Percentiles rank a stretch among this genome's conserved stretches.
Evolutionary conservation across 768 basidiomycete genomes (phyloP).

Genomic region (Hericium erinaceus): DNA sequence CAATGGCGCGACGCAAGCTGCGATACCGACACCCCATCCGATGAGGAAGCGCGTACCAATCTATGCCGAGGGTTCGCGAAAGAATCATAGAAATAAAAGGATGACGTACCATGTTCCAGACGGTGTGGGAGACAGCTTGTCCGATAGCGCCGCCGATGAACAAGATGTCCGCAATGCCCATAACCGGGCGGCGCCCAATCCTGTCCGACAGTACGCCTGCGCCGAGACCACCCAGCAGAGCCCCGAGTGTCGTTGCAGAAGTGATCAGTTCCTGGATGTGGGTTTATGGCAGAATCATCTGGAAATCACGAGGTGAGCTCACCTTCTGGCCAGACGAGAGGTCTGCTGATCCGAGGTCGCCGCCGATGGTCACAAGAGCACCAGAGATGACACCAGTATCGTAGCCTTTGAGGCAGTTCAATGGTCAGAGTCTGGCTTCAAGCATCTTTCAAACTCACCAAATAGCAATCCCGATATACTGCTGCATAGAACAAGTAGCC

Average conservation of each 20-base stretch:
- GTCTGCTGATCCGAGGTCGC: conserved; percentile 48
- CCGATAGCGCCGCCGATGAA: conserved; percentile 69
- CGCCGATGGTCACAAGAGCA: conserved; percentile 64
- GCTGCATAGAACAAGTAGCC: conserved; percentile 67
- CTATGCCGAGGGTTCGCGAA: conserved; percentile 20
- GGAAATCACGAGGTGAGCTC: not conserved
- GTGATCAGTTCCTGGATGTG: conserved; percentile 64
- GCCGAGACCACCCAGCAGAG: conserved; percentile 62
- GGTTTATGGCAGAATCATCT: not conserved
- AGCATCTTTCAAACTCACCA: conserved; percentile 32
- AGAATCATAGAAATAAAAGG: not conserved
- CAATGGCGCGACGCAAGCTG: conserved; percentile 69
- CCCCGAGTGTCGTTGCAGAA: conserved; percentile 69
- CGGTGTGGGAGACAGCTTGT: conserved; percentile 61
- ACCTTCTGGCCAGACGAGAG: conserved; percentile 62
- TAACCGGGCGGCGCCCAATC: conserved; percentile 56
- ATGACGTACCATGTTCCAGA: conserved; percentile 54
- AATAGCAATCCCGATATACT: conserved; percentile 71
- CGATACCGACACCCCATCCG: conserved; percentile 65
- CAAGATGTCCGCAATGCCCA: conserved; percentile 58
- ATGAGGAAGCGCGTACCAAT: conserved; percentile 68
- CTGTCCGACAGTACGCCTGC: conserved; percentile 66
- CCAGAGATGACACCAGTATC: conserved; percentile 79
- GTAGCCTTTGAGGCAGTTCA: conserved; percentile 35
- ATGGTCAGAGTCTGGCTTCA: not conserved